These are phyloP conservation scores for Paraphoma chrysanthemicola DNA, from an alignment of 2,329 filamentous ascomycete species.

Conservation along the genomic window DNA sequence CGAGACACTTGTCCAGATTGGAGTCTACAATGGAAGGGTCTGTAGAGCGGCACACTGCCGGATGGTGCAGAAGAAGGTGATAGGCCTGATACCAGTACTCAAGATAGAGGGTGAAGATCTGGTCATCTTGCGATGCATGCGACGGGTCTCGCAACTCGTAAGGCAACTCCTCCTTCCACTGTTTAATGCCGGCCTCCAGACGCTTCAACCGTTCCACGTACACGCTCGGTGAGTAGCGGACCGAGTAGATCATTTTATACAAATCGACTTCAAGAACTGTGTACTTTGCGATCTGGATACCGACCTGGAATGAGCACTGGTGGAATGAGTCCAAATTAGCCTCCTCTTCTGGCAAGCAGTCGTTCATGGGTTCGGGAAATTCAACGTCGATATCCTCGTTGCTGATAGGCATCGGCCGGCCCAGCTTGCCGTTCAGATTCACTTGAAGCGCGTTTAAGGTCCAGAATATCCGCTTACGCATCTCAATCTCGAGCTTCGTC, in stretches of 20 bases:
- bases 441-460: slow-evolving; percentile 70
- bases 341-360: slow-evolving; percentile 71
- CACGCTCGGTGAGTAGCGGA: slow-evolving; percentile 66
- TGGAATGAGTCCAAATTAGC: slow-evolving; percentile 46
- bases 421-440: slow-evolving; percentile 76
- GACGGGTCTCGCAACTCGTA: slow-evolving; percentile 61
- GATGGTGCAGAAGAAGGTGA: slow-evolving; percentile 61
- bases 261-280: slow-evolving; percentile 74
- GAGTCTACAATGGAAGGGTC: slow-evolving; percentile 67
- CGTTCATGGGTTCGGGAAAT: slow-evolving; percentile 73
- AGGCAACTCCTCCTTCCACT: slow-evolving; percentile 71
- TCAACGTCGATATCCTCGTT: slow-evolving; percentile 81
- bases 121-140: slow-evolving; percentile 54
- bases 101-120: slow-evolving; percentile 58
- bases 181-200: slow-evolving; percentile 69
- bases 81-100: slow-evolving; percentile 58
- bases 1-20: slow-evolving; percentile 66
- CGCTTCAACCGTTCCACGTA: slow-evolving; percentile 70
- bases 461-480: slow-evolving; percentile 83
- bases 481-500: slow-evolving; percentile 71
- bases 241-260: slow-evolving; percentile 77
- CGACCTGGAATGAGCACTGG: slow-evolving; percentile 73
- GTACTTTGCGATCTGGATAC: slow-evolving; percentile 70
- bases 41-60: slow-evolving; percentile 56
- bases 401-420: slow-evolving; percentile 76